A percentile compares a stretch with the other conserved stretches of the same genome.
These are phyloP conservation scores for Mycena kentingensis DNA, from an alignment of 768 basidiomycete genomes.

Conservation along the genomic window DNA sequence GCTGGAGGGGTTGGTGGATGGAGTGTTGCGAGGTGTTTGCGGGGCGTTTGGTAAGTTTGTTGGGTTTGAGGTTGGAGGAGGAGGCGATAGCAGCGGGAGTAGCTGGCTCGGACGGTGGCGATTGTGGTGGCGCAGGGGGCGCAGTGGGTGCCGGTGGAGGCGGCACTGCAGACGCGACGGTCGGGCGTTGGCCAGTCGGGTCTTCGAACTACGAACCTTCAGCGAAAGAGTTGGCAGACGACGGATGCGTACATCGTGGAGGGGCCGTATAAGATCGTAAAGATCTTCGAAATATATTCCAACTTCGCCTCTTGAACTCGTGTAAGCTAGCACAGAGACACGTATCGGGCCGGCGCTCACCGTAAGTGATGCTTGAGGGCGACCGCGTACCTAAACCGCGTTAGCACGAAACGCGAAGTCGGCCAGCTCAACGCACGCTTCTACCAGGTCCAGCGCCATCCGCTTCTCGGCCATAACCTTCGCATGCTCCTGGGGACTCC, in stretches of 20 bases:
- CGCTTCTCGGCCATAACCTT: conserved; percentile 64
- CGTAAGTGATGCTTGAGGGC: conserved; percentile 65
- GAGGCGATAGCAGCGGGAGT: background rate
- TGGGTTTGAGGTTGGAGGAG: background rate
- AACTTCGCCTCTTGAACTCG: conserved; percentile 56
- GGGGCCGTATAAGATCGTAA: conserved; percentile 54
- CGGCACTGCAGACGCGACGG: conserved; percentile 4
- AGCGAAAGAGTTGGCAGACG: background rate
- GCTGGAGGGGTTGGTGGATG: conserved; percentile 39
- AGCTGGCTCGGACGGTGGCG: too few relatives aligned
- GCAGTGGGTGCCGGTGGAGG: conserved; percentile 13
- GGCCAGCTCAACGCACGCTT: conserved; percentile 44
- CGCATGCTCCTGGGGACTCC: conserved; percentile 42
- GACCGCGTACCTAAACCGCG: conserved; percentile 46
- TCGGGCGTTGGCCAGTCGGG: conserved; percentile 33
- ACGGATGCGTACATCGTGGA: conserved; percentile 48
- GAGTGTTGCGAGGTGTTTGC: conserved; percentile 1
- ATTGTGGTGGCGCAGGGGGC: background rate
- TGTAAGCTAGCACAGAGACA: too few relatives aligned
- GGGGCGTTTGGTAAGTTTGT: conserved; percentile 6
- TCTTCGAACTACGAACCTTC: conserved; percentile 20
- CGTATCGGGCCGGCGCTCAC: too few relatives aligned
- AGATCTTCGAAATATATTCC: conserved; percentile 66
- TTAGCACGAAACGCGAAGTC: background rate
- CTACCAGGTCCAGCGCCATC: conserved; percentile 57